phyloP scores from a whole-genome alignment of 208 protist species.

The Trypanosomatidae sp. region DNA sequence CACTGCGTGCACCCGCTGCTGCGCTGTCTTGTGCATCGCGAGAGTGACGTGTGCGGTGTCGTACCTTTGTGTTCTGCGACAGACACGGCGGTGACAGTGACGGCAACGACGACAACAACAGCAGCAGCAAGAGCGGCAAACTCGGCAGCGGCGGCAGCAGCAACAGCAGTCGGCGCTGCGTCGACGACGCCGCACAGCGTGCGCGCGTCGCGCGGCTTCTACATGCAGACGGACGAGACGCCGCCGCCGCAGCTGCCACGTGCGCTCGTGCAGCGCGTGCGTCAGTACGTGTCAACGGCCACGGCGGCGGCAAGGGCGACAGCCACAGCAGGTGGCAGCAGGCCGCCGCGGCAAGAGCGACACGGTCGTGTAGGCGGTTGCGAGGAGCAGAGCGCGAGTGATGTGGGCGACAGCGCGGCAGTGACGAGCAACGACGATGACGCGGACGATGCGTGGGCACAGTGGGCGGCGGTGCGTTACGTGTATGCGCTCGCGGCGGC shows the following conservation, averaged over 20 bases:
- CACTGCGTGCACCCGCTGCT: constrained; percentile 43
- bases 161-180: background rate
- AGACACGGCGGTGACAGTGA: too few species aligned
- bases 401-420: too few species aligned
- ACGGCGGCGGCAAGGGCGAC: too few species aligned
- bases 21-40: constrained; percentile 3
- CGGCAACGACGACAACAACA: background rate
- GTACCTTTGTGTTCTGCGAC: constrained; percentile 1
- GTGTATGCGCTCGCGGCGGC: constrained; percentile 56
- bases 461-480: constrained; percentile 38
- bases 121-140: background rate
- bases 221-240: too few species aligned
- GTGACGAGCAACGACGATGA: constrained; percentile 1
- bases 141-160: background rate
- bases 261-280: constrained; percentile 9
- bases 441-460: constrained; percentile 16
- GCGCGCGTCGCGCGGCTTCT: too few species aligned
- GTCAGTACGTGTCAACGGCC: background rate
- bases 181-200: too few species aligned
- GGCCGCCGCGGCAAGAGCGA: too few species aligned
- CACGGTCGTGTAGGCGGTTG: too few species aligned
- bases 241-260: constrained; percentile 10
- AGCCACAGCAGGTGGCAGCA: too few species aligned
- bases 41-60: background rate
- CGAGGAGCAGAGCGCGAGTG: too few species aligned